Evolutionary conservation across 495 filamentous ascomycete species (phyloP), one percentile per base, ranked within the genome.

Genomic region (Penicillium silybi): DNA sequence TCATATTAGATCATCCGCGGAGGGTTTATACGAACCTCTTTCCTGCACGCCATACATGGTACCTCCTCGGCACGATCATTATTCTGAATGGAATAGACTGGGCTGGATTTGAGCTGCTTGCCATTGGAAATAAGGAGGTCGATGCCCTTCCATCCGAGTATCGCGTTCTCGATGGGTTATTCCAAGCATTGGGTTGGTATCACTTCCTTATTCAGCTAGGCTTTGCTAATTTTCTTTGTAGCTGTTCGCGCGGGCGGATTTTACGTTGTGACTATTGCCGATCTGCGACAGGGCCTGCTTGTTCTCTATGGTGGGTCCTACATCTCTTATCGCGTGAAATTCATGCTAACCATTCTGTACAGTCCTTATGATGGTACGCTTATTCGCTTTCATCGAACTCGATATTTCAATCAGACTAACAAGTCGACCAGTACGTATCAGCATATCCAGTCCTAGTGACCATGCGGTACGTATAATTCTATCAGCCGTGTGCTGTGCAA

Each of bases 221-320:
- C 35, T 46, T 58, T 18, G 64, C 41, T 35, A 56, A 49, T 40
- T 34, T 9, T 40, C 17, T 19, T 9, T 46, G 18, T 34, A 69
- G 87, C 88, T 48, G 88, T 95, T 0, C 86, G 90, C 8, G 81
- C 81, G 17, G 90, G 88, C 15, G 91, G 91, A 2, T 95, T 95
- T 67, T 90, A 89, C 57, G 84, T 96, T 41, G 84, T 96, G 38
- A 64, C 75, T 4, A 90, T 95, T 37, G 63, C 88, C 11, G 73
- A 75, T 18, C 72, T 92, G 5, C 85, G 83, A 20, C 85, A 90
- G 48, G 83, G 83, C 3, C 71, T 95, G 1, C 86, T 91, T 53
- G 78, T 90, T 15, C 73, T 93, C 19, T 95, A 95, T 65, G 64
- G 67, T 70, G 48, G 64, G 63, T 37, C 17, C n/a, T 16, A n/a